Base-by-base conservation (phyloP, 179 eudicot species). In the Spergularia azorica region DNA sequence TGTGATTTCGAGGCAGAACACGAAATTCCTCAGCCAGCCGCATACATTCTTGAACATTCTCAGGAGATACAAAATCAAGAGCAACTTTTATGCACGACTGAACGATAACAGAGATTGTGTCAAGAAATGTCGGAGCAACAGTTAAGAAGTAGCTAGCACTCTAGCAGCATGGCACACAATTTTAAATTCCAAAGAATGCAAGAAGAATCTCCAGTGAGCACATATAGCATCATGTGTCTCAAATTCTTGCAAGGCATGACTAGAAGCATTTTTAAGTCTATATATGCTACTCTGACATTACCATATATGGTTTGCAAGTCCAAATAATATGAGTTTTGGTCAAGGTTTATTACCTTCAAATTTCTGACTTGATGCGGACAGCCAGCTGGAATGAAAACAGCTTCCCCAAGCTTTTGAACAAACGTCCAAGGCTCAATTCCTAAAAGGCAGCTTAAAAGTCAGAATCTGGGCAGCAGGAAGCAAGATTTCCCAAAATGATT, bases 391-490 rank as follows among this genome's bases (percentile, higher is more conserved):
- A 95, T 90, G 68, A 95, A 88, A 54, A 93, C 98, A 2, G 97
- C 98, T 80, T 91, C 99, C 54, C 97, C 99, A 76, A 89, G 90
- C 38, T 77, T 86, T 74, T 95, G 99, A 70, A 87, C 90, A 75
- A 95, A 93, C 60, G 97, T 91, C 99, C 99, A 95, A 3, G 99
- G 94, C 75, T 90, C 98, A 41, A 95, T 77, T 15, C 94, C 97
- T 91, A 76, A 36, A 70, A 72, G 39, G 71, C 32, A 5, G 14
- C 50, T n/a, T 7, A 67, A 13, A 58, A 80, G 15, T 56, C 12
- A 16, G 73, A 11, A 26, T 52, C 32, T 26, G 32, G 32, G 32
- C 32, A 26, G 18, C 12, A 6, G 15, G 13, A n/a, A 63, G 18
- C 59, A 50, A 26, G 51, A 20, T 9, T 26, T 2, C 38, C 54